These are phyloP conservation scores for Chlamydomonas incerta DNA, from an alignment of 139 green algal genomes.

Conservation along the genomic window DNA sequence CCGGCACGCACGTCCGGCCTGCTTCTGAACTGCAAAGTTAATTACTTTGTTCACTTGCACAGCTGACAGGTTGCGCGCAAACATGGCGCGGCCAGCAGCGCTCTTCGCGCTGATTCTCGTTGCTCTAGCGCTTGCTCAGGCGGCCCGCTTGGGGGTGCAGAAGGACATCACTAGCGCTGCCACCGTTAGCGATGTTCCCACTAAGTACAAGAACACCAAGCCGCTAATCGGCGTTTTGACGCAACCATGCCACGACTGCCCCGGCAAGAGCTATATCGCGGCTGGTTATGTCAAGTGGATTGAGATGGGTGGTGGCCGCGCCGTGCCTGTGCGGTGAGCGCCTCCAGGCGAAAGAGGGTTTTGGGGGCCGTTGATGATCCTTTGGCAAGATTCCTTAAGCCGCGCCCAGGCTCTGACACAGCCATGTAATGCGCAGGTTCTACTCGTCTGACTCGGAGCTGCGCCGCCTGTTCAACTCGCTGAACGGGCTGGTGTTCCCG, in stretches of 20 bases:
- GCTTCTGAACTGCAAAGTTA: too few species aligned
- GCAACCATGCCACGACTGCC: slow-evolving; percentile 77
- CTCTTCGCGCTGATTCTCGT: not conserved
- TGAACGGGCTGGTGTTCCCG: slow-evolving; percentile 86
- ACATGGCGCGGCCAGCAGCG: not conserved
- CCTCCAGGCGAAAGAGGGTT: not conserved
- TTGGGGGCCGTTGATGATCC: not conserved
- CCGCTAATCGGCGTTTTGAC: slow-evolving; percentile 80
- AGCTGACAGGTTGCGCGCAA: too few species aligned
- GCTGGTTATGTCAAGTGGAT: slow-evolving; percentile 85
- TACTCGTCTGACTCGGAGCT: slow-evolving; percentile 81
- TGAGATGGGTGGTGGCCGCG: slow-evolving; percentile 70
- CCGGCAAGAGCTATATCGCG: slow-evolving; percentile 73
- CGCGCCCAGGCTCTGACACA: not conserved
- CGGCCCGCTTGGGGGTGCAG: not conserved
- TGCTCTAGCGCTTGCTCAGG: not conserved
- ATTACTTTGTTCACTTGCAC: too few species aligned
- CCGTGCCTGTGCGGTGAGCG: slow-evolving; percentile 71
- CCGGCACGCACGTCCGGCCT: too few species aligned
- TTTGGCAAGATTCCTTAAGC: not conserved
- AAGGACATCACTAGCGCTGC: not conserved
- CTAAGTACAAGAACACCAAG: slow-evolving; percentile 55
- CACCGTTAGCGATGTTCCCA: not conserved
- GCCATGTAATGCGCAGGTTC: slow-evolving; percentile 47
- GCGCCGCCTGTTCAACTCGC: slow-evolving; percentile 77